A percentile compares a stretch with the other conserved stretches of the same genome.
Evolutionary conservation across 306 rosid genomes (phyloP).

Genomic region (Ceratonia siliqua): DNA sequence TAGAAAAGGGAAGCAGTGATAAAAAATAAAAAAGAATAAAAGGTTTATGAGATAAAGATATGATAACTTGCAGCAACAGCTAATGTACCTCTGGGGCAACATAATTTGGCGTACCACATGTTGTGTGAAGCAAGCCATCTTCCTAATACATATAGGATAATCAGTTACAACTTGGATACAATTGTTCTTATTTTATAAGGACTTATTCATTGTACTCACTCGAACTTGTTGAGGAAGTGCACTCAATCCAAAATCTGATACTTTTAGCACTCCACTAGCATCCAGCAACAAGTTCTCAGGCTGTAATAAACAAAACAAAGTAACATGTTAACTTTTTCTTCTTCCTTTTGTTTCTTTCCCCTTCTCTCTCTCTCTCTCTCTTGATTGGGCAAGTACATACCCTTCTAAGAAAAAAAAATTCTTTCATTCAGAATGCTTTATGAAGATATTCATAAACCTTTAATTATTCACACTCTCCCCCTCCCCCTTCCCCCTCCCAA

Average conservation of each 20-base stretch:
- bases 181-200: neutral
- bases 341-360: neutral
- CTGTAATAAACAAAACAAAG: slow-evolving; percentile 49
- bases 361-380: neutral
- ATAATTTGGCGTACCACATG: slow-evolving; percentile 97
- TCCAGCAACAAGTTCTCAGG: slow-evolving; percentile 92
- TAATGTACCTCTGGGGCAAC: slow-evolving; percentile 95
- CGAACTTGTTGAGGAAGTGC: slow-evolving; percentile 93
- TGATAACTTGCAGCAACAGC: slow-evolving; percentile 13
- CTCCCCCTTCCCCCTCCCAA: neutral
- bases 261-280: slow-evolving; percentile 70
- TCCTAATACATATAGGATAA: slow-evolving; percentile 49
- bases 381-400: slow-evolving; percentile 11
- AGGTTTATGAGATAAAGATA: slow-evolving; percentile 21
- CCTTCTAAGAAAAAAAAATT: neutral
- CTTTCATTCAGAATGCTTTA: slow-evolving; percentile 1
- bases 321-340: slow-evolving; percentile 16
- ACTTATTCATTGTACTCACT: slow-evolving; percentile 57
- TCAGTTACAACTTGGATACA: slow-evolving; percentile 9
- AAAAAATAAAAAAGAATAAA: neutral
- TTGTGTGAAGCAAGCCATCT: slow-evolving; percentile 94
- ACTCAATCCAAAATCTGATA: slow-evolving; percentile 97
- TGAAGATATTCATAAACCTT: slow-evolving; percentile 18
- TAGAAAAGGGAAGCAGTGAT: slow-evolving; percentile 43
- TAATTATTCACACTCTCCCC: neutral